These are phyloP conservation scores for Talaromyces sp. DNA, from an alignment of 2,329 filamentous ascomycete species.

Conservation along the genomic window DNA sequence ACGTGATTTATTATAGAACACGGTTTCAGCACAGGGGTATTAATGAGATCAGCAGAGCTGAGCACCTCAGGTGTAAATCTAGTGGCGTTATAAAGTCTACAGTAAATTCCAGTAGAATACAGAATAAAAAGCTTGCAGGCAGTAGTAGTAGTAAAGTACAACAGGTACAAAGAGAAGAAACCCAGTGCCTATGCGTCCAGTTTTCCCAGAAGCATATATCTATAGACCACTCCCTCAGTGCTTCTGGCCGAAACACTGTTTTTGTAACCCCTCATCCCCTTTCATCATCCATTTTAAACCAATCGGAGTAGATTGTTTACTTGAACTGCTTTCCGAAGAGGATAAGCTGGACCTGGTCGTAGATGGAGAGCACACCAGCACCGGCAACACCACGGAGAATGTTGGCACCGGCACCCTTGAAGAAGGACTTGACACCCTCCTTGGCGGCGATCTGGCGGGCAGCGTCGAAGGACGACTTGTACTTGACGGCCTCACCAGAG, in stretches of 20 bases:
- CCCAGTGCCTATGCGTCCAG: constrained; percentile 41
- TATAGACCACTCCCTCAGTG: constrained; percentile 32
- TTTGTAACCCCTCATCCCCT: constrained; percentile 3
- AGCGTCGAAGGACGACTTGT: constrained; percentile 93
- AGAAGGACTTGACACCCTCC: constrained; percentile 97
- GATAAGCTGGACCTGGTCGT: constrained; percentile 98
- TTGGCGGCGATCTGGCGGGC: constrained; percentile 91
- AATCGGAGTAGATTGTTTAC: constrained; percentile 22
- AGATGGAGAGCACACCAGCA: constrained; percentile 99
- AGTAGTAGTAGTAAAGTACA: constrained; percentile 40
- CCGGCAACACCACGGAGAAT: constrained; percentile 99
- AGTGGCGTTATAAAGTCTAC: not conserved
- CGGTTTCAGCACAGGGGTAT: not conserved
- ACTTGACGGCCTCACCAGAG: constrained; percentile 95
- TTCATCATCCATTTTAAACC: not conserved
- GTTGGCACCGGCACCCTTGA: constrained; percentile 99
- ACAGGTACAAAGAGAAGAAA: constrained; percentile 40
- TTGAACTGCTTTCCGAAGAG: constrained; percentile 99
- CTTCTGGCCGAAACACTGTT: constrained; percentile 18
- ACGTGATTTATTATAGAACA: constrained; percentile 9
- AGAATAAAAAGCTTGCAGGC: constrained; percentile 40
- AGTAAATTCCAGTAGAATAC: not conserved
- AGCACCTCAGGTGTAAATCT: too few species aligned
- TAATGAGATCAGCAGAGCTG: not conserved
- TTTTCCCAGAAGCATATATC: constrained; percentile 35